Base-by-base conservation (phyloP, 2,329 filamentous ascomycete genomes). In the Pseudogymnoascus sp. region DNA sequence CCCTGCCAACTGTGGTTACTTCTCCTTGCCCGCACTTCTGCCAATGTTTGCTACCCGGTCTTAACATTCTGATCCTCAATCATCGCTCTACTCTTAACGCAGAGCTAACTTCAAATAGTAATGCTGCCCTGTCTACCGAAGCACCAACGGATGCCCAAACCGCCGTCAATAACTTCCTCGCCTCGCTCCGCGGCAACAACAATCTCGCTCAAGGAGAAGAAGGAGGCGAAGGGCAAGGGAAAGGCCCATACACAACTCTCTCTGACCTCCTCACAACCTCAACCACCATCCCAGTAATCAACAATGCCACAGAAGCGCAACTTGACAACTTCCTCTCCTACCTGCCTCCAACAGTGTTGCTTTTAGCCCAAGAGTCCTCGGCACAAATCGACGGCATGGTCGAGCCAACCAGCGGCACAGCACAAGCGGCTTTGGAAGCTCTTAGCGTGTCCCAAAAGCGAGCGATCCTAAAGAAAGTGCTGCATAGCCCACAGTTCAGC, bases 401-500 rank as follows among this genome's bases (percentile, higher is more conserved):
- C 29, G 90, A 96, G 66, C 87, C 89, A 1, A 85, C 84, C 46
- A 78, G 85, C 0, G 88, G 86, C 62, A 84, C 86, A 1, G 82
- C 88, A n/a, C 81, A 88, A 69, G 87, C 88, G 40, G 91, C 90
- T 29, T 86, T 91, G 67, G 83, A 88, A 65, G 87, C 89, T 6
- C 82, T 97, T 70, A 88, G 84, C 62, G 74, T 88, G 7, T 82
- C 82, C 2, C 88, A 95, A 73, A 97, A 97, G 80, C 91, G 89
- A 71, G 80, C 83, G 21, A 83, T 97, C 11, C 76, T 99, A 46
- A 88, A 87, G 74, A 88, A 88, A 72, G 92, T 97, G 7, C 78
- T 97, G 13, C 85, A 90, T 67, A 96, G 90, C 68, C 93, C 95
- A 17, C 95, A 99, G 72, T 92, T 99, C 72, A 85, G 86, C 65